phyloP scores from a whole-genome alignment of 768 basidiomycete species.

The Podaxis pistillaris region DNA sequence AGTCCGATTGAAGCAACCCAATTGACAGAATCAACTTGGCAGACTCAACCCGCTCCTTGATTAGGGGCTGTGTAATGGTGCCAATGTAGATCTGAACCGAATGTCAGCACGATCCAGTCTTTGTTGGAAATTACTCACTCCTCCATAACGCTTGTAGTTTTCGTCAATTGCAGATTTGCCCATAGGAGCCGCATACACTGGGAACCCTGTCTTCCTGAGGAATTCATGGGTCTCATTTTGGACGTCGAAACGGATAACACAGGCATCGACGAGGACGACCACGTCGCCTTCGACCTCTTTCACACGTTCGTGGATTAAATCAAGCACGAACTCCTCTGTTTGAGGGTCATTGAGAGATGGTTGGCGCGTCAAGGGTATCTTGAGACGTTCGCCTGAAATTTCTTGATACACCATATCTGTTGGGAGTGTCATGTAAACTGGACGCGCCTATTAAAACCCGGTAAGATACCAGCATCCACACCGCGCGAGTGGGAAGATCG shows the following conservation, averaged over 20 bases:
- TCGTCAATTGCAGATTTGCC: slow-evolving; percentile 80
- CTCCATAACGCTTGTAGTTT: slow-evolving; percentile 70
- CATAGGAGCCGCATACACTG: slow-evolving; percentile 77
- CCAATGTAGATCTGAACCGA: slow-evolving; percentile 70
- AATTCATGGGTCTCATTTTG: slow-evolving; percentile 63
- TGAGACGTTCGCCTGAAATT: slow-evolving; percentile 63
- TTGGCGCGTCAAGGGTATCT: slow-evolving; percentile 51
- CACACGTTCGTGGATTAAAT: slow-evolving; percentile 66
- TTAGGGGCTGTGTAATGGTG: slow-evolving; percentile 58
- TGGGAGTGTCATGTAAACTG: slow-evolving; percentile 85
- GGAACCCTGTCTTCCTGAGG: slow-evolving; percentile 61
- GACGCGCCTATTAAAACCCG: slow-evolving; percentile 54
- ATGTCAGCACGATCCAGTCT: background rate
- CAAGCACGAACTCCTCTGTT: slow-evolving; percentile 67
- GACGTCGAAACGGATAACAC: slow-evolving; percentile 70
- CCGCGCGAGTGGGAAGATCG: slow-evolving; percentile 8
- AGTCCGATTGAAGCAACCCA: slow-evolving; percentile 71
- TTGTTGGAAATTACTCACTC: slow-evolving; percentile 45
- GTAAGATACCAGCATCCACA: background rate
- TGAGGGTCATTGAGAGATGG: slow-evolving; percentile 53
- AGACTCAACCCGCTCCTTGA: slow-evolving; percentile 71
- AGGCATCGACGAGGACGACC: slow-evolving; percentile 80
- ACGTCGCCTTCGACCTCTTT: slow-evolving; percentile 65
- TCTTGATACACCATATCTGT: slow-evolving; percentile 75
- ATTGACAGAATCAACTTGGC: slow-evolving; percentile 77